These are phyloP conservation scores for Drechslerella dactyloides DNA, from an alignment of 2,329 filamentous ascomycete genomes.

Conservation along the genomic window DNA sequence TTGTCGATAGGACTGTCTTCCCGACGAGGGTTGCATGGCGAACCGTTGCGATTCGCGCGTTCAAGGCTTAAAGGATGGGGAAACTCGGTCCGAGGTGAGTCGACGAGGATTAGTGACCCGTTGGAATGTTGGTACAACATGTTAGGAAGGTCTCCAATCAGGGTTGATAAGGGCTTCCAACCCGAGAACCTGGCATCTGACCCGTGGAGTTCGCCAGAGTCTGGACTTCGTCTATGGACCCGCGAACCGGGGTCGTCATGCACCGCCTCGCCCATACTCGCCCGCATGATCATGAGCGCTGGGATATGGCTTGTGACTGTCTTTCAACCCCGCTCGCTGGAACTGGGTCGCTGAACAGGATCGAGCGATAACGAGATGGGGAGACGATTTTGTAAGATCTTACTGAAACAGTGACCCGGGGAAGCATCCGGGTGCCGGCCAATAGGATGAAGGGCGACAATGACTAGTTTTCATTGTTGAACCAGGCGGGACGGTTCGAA, in stretches of 20 bases:
- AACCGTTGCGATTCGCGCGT: background rate
- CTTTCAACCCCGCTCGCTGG: background rate
- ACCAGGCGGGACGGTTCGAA: slow-evolving; percentile 29
- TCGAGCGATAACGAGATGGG: background rate
- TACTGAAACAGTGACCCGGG: slow-evolving; percentile 35
- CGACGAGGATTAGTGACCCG: background rate
- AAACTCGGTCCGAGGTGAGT: background rate
- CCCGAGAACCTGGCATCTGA: background rate
- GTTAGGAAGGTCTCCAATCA: background rate
- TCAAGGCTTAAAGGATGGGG: background rate
- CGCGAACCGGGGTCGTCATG: background rate
- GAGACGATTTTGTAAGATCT: slow-evolving; percentile 7
- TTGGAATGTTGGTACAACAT: background rate
- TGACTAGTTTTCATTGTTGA: background rate
- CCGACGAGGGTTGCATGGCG: too few relatives aligned
- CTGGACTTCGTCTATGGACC: background rate
- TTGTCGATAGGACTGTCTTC: slow-evolving; percentile 4
- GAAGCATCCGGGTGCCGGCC: slow-evolving; percentile 10
- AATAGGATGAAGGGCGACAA: slow-evolving; percentile 5
- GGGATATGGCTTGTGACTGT: background rate
- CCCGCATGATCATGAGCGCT: background rate
- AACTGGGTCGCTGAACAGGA: background rate
- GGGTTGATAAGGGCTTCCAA: background rate
- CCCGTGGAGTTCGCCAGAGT: background rate
- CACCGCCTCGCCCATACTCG: background rate